Conservation (phyloP, 2,329 filamentous ascomycete species). For the Verticillium dahliae region DNA sequence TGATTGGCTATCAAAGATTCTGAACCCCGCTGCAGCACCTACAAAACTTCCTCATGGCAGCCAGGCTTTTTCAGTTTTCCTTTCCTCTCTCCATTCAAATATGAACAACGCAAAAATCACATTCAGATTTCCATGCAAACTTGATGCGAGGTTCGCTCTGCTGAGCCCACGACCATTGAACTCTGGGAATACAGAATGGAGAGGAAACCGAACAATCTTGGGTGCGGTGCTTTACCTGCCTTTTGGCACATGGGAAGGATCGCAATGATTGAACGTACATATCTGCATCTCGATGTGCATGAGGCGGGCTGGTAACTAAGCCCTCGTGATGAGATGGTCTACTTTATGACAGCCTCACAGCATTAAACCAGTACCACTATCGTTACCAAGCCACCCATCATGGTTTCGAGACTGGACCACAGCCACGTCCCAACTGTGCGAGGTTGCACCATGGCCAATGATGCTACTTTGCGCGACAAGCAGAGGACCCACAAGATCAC, state of each 20-base stretch:
- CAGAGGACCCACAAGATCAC: no score
- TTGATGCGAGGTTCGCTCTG: conserved; percentile 41
- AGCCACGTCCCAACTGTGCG: no score
- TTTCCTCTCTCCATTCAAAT: conserved; percentile 21
- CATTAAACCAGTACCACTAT: no score
- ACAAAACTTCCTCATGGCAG: conserved; percentile 1
- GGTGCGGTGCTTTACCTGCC: conserved; percentile 48
- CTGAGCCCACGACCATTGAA: conserved; percentile 42
- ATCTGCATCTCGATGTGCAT: background rate
- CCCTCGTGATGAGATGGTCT: no score
- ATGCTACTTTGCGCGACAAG: no score
- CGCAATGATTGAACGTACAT: conserved; percentile 57
- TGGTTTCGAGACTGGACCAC: no score
- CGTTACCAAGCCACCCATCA: no score
- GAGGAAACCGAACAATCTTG: conserved; percentile 52
- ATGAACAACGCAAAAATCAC: conserved; percentile 42
- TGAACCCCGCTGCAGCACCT: background rate
- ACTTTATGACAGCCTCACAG: no score
- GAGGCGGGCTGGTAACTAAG: no score
- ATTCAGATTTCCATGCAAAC: conserved; percentile 27
- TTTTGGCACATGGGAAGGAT: conserved; percentile 42
- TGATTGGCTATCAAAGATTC: background rate
- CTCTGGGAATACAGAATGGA: conserved; percentile 43
- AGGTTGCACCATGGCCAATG: no score
- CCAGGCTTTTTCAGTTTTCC: conserved; percentile 4